Conservation (phyloP, 2,329 filamentous ascomycete species). For the Colletotrichum graminicola region DNA sequence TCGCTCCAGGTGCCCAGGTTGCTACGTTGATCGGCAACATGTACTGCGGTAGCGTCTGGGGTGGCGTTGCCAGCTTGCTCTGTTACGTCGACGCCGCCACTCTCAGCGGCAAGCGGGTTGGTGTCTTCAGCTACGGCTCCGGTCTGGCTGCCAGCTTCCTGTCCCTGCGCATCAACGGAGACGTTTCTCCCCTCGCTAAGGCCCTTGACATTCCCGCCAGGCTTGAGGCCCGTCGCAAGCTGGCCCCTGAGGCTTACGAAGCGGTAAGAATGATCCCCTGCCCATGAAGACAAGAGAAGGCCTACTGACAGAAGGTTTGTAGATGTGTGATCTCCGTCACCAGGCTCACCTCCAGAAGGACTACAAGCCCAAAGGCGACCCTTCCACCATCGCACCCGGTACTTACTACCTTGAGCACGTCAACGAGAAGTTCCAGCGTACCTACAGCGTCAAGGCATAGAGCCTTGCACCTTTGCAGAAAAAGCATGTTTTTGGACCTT, state of each 20-base stretch:
- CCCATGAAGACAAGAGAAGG: background rate
- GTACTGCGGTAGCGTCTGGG: constrained; percentile 80
- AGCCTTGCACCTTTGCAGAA: constrained; percentile 12
- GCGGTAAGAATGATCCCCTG: constrained; percentile 63
- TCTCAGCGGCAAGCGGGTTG: constrained; percentile 79
- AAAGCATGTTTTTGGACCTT: constrained; percentile 20
- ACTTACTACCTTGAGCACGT: constrained; percentile 85
- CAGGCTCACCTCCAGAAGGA: constrained; percentile 86
- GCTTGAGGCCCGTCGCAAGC: constrained; percentile 73
- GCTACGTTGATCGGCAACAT: constrained; percentile 81
- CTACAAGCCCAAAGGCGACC: constrained; percentile 77
- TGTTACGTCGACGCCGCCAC: constrained; percentile 71
- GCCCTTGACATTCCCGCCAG: constrained; percentile 77
- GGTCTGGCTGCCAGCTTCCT: constrained; percentile 80
- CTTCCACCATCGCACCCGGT: constrained; percentile 73
- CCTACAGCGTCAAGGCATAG: constrained; percentile 81
- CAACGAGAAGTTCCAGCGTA: constrained; percentile 88
- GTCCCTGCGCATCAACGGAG: constrained; percentile 79
- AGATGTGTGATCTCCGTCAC: constrained; percentile 86
- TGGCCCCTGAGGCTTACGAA: constrained; percentile 81
- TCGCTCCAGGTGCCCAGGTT: constrained; percentile 79
- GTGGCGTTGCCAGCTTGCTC: constrained; percentile 79
- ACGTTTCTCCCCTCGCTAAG: constrained; percentile 75
- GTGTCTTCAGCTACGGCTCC: constrained; percentile 83
- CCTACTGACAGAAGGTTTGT: constrained; percentile 44